Evolutionary conservation across 768 basidiomycete species (phyloP).

Genomic region (Sporobolomyces phaffii): DNA sequence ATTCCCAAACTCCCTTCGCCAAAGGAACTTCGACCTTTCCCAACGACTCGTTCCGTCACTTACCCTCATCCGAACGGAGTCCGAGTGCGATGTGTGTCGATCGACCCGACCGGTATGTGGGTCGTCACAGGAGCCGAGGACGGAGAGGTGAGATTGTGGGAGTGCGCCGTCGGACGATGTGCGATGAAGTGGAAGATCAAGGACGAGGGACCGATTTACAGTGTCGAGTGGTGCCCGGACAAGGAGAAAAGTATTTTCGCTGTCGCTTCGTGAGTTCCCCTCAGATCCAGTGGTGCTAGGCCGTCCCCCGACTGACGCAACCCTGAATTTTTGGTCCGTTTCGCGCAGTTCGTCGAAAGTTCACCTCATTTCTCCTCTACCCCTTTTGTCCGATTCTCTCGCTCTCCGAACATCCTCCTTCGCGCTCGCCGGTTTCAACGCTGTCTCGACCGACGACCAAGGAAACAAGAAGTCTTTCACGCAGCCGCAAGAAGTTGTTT

Average conservation of each 20-base stretch:
- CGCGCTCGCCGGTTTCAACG: conserved; percentile 60
- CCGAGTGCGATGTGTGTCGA: conserved; percentile 65
- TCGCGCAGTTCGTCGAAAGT: conserved; percentile 66
- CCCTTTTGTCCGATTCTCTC: conserved; percentile 58
- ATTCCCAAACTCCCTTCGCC: conserved; percentile 93
- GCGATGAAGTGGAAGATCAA: conserved; percentile 75
- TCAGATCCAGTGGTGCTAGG: too few species aligned
- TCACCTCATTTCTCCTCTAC: conserved; percentile 72
- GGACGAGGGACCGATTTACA: conserved; percentile 54
- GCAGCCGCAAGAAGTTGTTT: conserved; percentile 47
- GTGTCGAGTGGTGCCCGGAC: conserved; percentile 90
- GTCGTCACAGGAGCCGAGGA: conserved; percentile 83
- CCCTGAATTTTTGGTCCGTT: neutral
- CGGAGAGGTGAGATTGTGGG: conserved; percentile 83
- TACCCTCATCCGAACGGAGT: conserved; percentile 60
- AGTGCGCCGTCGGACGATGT: conserved; percentile 79
- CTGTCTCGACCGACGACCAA: conserved; percentile 49
- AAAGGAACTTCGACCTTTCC: conserved; percentile 86
- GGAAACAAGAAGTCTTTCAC: conserved; percentile 21
- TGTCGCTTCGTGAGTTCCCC: conserved; percentile 35
- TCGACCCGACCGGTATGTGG: conserved; percentile 88
- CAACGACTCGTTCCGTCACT: conserved; percentile 68
- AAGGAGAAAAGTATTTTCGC: conserved; percentile 41
- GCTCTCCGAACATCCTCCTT: conserved; percentile 57
- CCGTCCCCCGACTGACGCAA: too few species aligned